phyloP scores from a whole-genome alignment of 495 filamentous ascomycete species.

The Penicillium cosmopolitanum region DNA sequence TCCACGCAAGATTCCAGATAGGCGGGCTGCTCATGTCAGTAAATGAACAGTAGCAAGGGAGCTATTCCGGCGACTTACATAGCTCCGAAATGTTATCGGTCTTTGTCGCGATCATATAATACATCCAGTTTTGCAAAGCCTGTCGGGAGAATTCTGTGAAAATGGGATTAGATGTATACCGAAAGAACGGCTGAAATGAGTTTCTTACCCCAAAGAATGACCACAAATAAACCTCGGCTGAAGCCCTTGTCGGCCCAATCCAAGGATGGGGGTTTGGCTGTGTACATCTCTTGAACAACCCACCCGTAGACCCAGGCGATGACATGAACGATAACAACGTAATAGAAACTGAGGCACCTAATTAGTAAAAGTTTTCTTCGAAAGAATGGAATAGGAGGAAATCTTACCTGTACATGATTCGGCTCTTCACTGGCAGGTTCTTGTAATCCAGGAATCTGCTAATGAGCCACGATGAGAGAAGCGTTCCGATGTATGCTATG shows the following conservation, averaged over 20 bases:
- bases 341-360: constrained; percentile 37
- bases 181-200: background rate
- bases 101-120: constrained; percentile 63
- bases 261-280: constrained; percentile 40
- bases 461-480: constrained; percentile 42
- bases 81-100: constrained; percentile 60
- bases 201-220: constrained; percentile 46
- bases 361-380: background rate
- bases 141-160: constrained; percentile 45
- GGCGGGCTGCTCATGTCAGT: constrained; percentile 41
- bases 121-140: constrained; percentile 53
- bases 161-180: background rate
- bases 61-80: constrained; percentile 31
- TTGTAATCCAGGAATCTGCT: constrained; percentile 48
- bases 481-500: constrained; percentile 34
- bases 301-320: constrained; percentile 51
- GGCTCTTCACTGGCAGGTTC: constrained; percentile 37
- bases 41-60: constrained; percentile 11
- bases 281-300: constrained; percentile 55
- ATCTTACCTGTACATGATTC: constrained; percentile 41
- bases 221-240: constrained; percentile 47
- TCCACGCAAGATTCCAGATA: constrained; percentile 60
- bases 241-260: constrained; percentile 51
- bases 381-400: background rate
- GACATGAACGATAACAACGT: constrained; percentile 45